phyloP scores from a whole-genome alignment of 257 asterid species.

The Coffea eugenioides region DNA sequence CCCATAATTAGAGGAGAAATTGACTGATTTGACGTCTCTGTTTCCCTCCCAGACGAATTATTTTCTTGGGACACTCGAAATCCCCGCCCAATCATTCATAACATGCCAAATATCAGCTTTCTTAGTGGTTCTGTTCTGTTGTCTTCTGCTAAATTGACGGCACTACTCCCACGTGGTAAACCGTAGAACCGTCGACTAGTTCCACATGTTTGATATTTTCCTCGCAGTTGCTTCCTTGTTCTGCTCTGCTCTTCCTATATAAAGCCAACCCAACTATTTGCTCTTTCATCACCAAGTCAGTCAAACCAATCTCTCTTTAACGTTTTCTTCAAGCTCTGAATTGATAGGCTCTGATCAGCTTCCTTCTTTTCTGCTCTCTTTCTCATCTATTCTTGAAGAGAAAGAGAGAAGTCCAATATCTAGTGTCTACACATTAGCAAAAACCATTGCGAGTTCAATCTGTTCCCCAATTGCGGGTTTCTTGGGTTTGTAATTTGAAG shows the following conservation, averaged over 20 bases:
- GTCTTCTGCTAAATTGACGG: background rate
- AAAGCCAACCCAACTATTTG: background rate
- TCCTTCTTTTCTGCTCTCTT: background rate
- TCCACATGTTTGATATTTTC: conserved; percentile 27
- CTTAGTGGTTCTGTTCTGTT: background rate
- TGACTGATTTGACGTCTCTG: background rate
- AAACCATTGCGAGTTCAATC: background rate
- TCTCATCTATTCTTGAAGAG: conserved; percentile 1
- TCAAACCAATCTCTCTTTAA: too few relatives aligned
- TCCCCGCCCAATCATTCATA: conserved; percentile 8
- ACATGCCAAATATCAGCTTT: background rate
- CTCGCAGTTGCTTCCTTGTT: background rate
- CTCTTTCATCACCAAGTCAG: background rate
- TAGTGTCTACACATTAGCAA: background rate
- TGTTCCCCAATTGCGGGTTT: background rate
- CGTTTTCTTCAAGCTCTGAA: background rate
- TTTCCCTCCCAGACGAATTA: background rate
- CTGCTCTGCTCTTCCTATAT: conserved; percentile 20
- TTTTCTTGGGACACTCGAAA: background rate
- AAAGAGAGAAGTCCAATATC: background rate
- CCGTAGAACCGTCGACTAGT: conserved; percentile 7
- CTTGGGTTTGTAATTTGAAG: background rate
- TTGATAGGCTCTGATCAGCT: background rate
- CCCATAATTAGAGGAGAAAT: background rate
- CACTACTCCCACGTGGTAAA: conserved; percentile 30